Evolutionary conservation across 164 flowering plant species (phyloP).

Genomic region (Vitis riparia): DNA sequence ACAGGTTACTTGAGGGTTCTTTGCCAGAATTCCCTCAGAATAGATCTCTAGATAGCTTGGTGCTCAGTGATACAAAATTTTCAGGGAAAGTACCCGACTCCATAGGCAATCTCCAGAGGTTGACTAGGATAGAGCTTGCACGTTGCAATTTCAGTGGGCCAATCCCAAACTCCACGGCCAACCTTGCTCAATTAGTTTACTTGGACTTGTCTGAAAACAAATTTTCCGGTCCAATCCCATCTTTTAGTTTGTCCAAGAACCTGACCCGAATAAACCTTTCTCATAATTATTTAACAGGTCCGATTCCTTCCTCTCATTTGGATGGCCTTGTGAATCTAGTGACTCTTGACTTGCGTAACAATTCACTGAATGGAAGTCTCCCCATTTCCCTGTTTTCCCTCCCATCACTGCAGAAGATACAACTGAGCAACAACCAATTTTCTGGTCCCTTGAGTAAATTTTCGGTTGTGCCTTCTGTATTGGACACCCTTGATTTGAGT

Average conservation of each 20-base stretch:
- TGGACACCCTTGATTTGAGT: no score
- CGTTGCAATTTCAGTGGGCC: slow-evolving; percentile 25
- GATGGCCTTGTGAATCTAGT: slow-evolving; percentile 5
- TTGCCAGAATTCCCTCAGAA: slow-evolving; percentile 19
- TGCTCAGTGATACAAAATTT: slow-evolving; percentile 20
- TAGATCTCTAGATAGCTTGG: slow-evolving; percentile 18
- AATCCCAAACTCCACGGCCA: slow-evolving; percentile 22
- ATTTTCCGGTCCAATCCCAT: slow-evolving; percentile 34
- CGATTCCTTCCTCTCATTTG: slow-evolving; percentile 14
- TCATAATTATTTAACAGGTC: slow-evolving; percentile 16
- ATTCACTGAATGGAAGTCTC: slow-evolving; percentile 31
- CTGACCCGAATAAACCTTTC: slow-evolving; percentile 14
- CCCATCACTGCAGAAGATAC: slow-evolving; percentile 23
- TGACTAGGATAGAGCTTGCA: slow-evolving; percentile 23
- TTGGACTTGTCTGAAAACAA: slow-evolving; percentile 26
- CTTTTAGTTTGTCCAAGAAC: slow-evolving; percentile 16
- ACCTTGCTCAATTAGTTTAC: slow-evolving; percentile 21
- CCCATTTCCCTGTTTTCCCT: slow-evolving; percentile 30
- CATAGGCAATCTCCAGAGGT: slow-evolving; percentile 21
- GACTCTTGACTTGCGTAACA: slow-evolving; percentile 15
- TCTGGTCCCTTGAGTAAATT: slow-evolving; percentile 17
- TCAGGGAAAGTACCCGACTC: slow-evolving; percentile 21
- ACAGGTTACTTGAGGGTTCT: slow-evolving; percentile 17
- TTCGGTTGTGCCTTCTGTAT: not conserved
- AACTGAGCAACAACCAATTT: slow-evolving; percentile 27